phyloP scores from a whole-genome alignment of 2,329 filamentous ascomycete genomes.

The Penicillium sp. region DNA sequence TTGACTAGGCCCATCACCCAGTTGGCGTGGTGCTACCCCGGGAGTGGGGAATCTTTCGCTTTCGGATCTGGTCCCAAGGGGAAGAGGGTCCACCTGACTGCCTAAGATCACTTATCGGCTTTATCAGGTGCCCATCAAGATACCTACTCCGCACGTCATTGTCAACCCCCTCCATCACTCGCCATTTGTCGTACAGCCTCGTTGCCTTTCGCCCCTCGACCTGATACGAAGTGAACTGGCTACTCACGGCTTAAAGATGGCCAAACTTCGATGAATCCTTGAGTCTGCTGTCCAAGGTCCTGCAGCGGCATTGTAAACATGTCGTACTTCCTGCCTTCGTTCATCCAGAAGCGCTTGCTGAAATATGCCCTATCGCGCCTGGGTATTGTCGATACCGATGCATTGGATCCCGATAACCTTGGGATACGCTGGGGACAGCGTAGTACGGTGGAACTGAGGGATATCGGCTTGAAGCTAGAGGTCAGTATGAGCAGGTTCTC shows the following conservation, averaged over 20 bases:
- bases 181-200: slow-evolving; percentile 9
- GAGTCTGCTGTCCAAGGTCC: slow-evolving; percentile 22
- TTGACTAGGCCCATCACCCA: neutral
- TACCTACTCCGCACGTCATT: slow-evolving; percentile 28
- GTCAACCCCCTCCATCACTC: slow-evolving; percentile 10
- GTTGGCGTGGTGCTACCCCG: neutral
- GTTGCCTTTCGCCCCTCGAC: slow-evolving; percentile 3
- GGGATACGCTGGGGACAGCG: slow-evolving; percentile 77
- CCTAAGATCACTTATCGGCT: slow-evolving; percentile 19
- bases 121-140: slow-evolving; percentile 18
- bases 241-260: slow-evolving; percentile 13
- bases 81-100: slow-evolving; percentile 16
- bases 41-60: slow-evolving; percentile 5
- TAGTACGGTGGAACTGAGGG: slow-evolving; percentile 76
- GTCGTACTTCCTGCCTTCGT: slow-evolving; percentile 70
- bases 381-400: slow-evolving; percentile 81
- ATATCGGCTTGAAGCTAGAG: slow-evolving; percentile 75
- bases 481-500: slow-evolving; percentile 43
- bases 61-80: neutral
- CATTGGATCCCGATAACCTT: slow-evolving; percentile 76
- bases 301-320: slow-evolving; percentile 44
- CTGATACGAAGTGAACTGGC: slow-evolving; percentile 4
- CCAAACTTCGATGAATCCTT: slow-evolving; percentile 23
- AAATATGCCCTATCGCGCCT: slow-evolving; percentile 77
- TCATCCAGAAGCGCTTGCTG: slow-evolving; percentile 78